These are phyloP conservation scores for Paramecium caudatum DNA, from an alignment of 73 alveolate genomes.

Conservation along the genomic window DNA sequence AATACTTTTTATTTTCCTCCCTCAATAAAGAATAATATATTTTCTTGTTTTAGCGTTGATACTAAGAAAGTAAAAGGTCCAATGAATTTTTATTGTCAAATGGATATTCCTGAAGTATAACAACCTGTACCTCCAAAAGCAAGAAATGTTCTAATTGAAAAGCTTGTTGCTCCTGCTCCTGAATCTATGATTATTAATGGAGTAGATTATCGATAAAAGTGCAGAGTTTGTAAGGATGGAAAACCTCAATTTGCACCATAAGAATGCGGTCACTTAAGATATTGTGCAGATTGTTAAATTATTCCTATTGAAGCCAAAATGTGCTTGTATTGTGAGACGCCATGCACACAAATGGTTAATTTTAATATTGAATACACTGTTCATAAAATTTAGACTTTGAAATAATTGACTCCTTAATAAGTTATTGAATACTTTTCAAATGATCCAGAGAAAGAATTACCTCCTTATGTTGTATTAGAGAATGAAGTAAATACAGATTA, in stretches of 20 bases:
- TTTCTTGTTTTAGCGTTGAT: no score
- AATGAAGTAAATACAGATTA: slow-evolving; percentile 1
- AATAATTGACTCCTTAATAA: neutral
- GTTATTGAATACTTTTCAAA: neutral
- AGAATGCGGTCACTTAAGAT: slow-evolving; percentile 27
- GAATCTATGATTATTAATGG: neutral
- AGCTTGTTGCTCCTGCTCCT: neutral
- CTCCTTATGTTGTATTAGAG: neutral
- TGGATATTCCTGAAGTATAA: no score
- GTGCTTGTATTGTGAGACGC: neutral
- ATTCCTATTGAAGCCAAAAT: neutral
- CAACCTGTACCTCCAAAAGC: no score
- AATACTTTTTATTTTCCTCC: no score
- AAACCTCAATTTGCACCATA: neutral
- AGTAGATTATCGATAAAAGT: neutral
- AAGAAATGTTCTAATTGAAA: neutral
- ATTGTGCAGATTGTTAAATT: slow-evolving; percentile 6
- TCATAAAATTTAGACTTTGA: neutral
- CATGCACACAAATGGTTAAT: neutral
- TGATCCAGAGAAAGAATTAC: neutral
- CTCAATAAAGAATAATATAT: no score
- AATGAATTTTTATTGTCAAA: no score
- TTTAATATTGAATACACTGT: neutral
- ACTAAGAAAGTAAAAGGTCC: no score
- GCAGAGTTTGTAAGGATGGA: slow-evolving; percentile 16